Evolutionary conservation across 2,329 filamentous ascomycete genomes (phyloP).

Genomic region (Neodidymelliopsis sp.): DNA sequence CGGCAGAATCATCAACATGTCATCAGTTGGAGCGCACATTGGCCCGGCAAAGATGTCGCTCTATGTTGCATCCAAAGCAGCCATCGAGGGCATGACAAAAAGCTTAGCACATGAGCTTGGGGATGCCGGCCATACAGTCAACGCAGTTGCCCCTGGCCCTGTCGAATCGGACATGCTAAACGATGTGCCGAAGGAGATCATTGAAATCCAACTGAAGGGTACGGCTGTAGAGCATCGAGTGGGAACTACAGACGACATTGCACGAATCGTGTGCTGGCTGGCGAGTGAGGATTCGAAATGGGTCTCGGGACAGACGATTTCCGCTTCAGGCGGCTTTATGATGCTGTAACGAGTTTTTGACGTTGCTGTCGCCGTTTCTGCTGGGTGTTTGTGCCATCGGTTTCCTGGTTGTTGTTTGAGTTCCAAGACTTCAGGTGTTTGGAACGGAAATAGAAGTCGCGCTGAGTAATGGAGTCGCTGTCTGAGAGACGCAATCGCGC

Average conservation of each 20-base stretch:
- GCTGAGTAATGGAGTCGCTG: background rate
- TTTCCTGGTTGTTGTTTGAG: conserved; percentile 25
- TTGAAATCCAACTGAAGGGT: conserved; percentile 58
- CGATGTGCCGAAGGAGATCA: conserved; percentile 58
- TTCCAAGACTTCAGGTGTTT: conserved; percentile 43
- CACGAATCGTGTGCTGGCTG: conserved; percentile 64
- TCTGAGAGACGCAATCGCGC: background rate
- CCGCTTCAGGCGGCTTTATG: conserved; percentile 60
- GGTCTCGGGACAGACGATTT: conserved; percentile 62
- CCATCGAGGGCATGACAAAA: conserved; percentile 66
- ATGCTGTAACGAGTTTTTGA: conserved; percentile 33
- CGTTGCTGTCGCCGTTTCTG: conserved; percentile 22
- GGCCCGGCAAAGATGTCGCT: conserved; percentile 57
- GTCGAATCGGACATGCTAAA: conserved; percentile 66
- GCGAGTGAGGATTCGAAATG: conserved; percentile 55
- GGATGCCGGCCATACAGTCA: conserved; percentile 65
- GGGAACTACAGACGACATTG: conserved; percentile 62
- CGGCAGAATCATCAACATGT: conserved; percentile 66
- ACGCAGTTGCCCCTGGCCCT: conserved; percentile 66
- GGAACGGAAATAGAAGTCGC: conserved; percentile 20
- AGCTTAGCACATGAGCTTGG: conserved; percentile 67
- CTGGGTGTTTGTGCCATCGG: conserved; percentile 26
- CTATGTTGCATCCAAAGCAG: conserved; percentile 66
- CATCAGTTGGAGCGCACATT: conserved; percentile 60
- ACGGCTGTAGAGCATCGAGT: conserved; percentile 62